Base-by-base conservation (phyloP, 495 filamentous ascomycete species). In the Penicillium turbatum region DNA sequence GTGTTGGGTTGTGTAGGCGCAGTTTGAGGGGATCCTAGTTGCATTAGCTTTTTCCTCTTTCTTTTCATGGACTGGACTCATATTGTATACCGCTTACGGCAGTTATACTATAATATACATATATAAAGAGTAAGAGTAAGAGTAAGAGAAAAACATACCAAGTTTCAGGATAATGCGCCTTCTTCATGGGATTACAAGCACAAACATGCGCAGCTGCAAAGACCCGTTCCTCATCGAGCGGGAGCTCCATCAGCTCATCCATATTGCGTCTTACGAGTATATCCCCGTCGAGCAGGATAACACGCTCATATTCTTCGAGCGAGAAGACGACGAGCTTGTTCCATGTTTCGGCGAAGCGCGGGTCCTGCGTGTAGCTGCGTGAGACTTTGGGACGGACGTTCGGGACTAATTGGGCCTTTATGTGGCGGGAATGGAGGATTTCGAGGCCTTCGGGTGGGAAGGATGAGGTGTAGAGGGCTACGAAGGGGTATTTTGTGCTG, bases 311-410 rank as follows among this genome's bases (percentile, higher is more conserved):
- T 53, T 87, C 79, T 10, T 69, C 69, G 16, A 92, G 72, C 8
- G 79, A 79, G 61, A 92, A 93, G 6, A 82, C 81, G 15, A 82
- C 80, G 11, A 93, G 77, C 69, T 93, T 93, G 64, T 77, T 86
- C 87, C 88, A 93, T 76, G 83, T 86, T 57, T 90, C 87, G 63
- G 86, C 82, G 72, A 93, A 92, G 39, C 89, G 79, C 41, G 81
- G 78, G 64, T 91, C 87, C 38, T 84, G 75, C 21, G 51, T 47
- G 49, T 66, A 67, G 12, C 42, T 55, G 21, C 53, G 55, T 29
- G 24, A 49, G 6, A 49, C 38, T 16, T 40, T 31, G 5, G 65
- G 62, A 12, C 35, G 44, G 11, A 68, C 52, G 12, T 27, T 17
- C 13, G 60, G 56, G 6, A 68, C 63, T 39, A 34, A 45, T 53